These are phyloP conservation scores for Trichophyton mentagrophytes DNA, from an alignment of 2,329 filamentous ascomycete genomes.

Conservation along the genomic window DNA sequence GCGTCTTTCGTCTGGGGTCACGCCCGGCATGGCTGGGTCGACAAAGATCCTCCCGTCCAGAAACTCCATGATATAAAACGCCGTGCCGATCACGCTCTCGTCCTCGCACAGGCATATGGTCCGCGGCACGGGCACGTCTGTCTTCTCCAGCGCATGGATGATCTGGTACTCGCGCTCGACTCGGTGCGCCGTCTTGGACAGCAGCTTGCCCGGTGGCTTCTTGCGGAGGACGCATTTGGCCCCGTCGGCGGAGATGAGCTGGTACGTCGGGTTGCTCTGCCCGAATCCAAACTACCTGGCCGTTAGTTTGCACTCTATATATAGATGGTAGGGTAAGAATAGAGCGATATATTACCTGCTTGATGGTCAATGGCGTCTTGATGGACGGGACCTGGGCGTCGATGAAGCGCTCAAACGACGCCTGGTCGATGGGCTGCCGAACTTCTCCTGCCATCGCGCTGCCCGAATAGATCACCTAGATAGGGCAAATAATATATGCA, in stretches of 20 bases:
- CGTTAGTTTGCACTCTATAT: too few species aligned
- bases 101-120: constrained; percentile 81
- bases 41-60: constrained; percentile 88
- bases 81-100: constrained; percentile 62
- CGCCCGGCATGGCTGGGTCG: constrained; percentile 67
- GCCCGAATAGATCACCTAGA: neutral
- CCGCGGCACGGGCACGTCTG: constrained; percentile 74
- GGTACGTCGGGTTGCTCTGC: constrained; percentile 95
- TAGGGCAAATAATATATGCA: too few species aligned
- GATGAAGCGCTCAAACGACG: constrained; percentile 68
- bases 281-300: constrained; percentile 77
- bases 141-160: constrained; percentile 65
- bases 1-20: constrained; percentile 54
- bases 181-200: constrained; percentile 88
- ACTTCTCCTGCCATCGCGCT: constrained; percentile 65
- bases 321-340: too few species aligned
- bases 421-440: constrained; percentile 78
- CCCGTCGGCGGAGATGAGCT: constrained; percentile 60
- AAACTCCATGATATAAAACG: constrained; percentile 97
- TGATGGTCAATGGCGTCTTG: constrained; percentile 67
- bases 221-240: constrained; percentile 81
- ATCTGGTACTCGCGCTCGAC: constrained; percentile 93
- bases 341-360: constrained; percentile 51
- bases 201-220: constrained; percentile 87
- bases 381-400: constrained; percentile 67